These are phyloP conservation scores for Arabidopsis lyrata DNA, from an alignment of 441 rosid species.

Conservation along the genomic window DNA sequence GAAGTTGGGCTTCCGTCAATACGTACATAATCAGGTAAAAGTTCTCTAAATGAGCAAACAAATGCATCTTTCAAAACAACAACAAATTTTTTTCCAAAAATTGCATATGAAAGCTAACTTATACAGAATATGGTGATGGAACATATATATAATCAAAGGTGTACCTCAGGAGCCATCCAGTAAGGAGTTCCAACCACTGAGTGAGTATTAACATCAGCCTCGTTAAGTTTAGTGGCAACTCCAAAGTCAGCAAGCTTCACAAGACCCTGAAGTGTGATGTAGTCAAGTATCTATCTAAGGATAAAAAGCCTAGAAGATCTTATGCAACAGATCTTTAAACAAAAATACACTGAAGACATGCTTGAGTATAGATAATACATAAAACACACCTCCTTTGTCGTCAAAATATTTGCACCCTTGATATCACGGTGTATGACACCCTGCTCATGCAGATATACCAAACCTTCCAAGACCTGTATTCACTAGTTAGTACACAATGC, in stretches of 20 bases:
- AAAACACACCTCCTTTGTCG: slow-evolving; percentile 86
- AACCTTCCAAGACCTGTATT: slow-evolving; percentile 92
- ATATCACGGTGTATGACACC: slow-evolving; percentile 99
- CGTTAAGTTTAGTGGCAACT: slow-evolving; percentile 98
- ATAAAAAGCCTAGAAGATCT: slow-evolving; percentile 24
- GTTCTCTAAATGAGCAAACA: neutral
- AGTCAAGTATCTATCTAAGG: slow-evolving; percentile 21
- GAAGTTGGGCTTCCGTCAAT: slow-evolving; percentile 32
- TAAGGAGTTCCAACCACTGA: slow-evolving; percentile 99
- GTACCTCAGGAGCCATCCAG: slow-evolving; percentile 99
- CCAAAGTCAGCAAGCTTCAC: slow-evolving; percentile 99
- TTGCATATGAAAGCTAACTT: neutral
- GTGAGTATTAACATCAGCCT: slow-evolving; percentile 99
- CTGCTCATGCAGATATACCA: slow-evolving; percentile 98
- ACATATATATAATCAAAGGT: slow-evolving; percentile 20
- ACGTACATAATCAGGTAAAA: slow-evolving; percentile 30
- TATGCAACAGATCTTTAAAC: slow-evolving; percentile 27
- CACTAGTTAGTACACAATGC: slow-evolving; percentile 41
- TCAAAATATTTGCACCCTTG: slow-evolving; percentile 98
- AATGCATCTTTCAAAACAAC: slow-evolving; percentile 21
- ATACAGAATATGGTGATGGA: slow-evolving; percentile 6
- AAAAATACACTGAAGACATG: slow-evolving; percentile 6
- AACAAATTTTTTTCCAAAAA: slow-evolving; percentile 10
- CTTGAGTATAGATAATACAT: slow-evolving; percentile 38
- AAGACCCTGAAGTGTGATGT: slow-evolving; percentile 74